Percentiles rank a stretch among this genome's conserved stretches.
These are phyloP conservation scores for Parachaetomium inaequale DNA, from an alignment of 495 filamentous ascomycete genomes.

Conservation along the genomic window DNA sequence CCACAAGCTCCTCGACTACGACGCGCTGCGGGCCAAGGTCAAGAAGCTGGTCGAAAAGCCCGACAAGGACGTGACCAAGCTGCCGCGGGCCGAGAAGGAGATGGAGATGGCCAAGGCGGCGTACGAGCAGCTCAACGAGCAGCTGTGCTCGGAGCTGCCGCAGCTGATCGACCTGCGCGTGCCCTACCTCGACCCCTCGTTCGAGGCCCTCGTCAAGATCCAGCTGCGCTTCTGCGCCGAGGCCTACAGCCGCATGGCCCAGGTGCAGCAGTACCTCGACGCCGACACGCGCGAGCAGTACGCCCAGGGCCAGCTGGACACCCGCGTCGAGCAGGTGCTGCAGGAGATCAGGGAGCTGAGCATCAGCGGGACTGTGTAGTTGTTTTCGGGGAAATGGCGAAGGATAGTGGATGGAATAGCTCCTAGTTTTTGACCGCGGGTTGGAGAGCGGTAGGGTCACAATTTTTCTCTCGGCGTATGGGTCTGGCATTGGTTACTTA, in stretches of 20 bases:
- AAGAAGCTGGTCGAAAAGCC: constrained; percentile 97
- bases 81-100: constrained; percentile 91
- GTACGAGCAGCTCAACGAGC: constrained; percentile 95
- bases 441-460: background rate
- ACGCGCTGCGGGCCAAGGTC: constrained; percentile 89
- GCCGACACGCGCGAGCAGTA: constrained; percentile 96
- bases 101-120: constrained; percentile 86
- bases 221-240: constrained; percentile 97
- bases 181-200: constrained; percentile 92
- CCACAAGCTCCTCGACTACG: constrained; percentile 97
- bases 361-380: constrained; percentile 64
- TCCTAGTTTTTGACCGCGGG: background rate
- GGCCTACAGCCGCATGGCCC: constrained; percentile 94
- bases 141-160: constrained; percentile 88
- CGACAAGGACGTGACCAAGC: constrained; percentile 94
- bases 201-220: constrained; percentile 97
- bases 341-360: constrained; percentile 96
- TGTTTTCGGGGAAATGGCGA: background rate
- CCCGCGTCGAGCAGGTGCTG: constrained; percentile 88
- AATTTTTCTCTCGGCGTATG: constrained; percentile 5
- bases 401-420: background rate
- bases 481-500: constrained; percentile 14
- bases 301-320: constrained; percentile 87
- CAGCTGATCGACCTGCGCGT: constrained; percentile 96
- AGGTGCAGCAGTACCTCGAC: constrained; percentile 98